These are phyloP conservation scores for Fusarium marasasianum DNA, from an alignment of 2,329 filamentous ascomycete species.

Conservation along the genomic window DNA sequence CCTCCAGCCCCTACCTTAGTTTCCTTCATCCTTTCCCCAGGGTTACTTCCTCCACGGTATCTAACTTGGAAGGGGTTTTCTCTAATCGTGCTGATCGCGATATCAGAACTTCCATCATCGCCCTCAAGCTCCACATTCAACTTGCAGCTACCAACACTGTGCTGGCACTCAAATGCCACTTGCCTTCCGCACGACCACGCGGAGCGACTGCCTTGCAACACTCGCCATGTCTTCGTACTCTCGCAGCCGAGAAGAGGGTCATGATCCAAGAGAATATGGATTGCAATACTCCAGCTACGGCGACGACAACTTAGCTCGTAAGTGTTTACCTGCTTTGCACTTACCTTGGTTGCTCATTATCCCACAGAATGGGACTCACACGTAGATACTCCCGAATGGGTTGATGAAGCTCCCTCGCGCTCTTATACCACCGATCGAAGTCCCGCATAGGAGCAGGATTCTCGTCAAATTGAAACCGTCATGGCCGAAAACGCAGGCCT, in stretches of 20 bases:
- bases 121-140: too few species aligned
- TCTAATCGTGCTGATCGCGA: neutral
- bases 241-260: neutral
- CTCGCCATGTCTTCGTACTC: neutral
- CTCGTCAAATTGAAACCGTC: rapidly evolving
- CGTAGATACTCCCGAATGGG: neutral
- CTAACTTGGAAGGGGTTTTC: neutral
- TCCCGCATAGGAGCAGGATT: neutral
- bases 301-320: neutral
- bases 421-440: neutral
- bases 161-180: neutral
- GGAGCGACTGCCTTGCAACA: neutral
- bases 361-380: neutral
- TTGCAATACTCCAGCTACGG: neutral
- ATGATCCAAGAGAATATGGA: rapidly evolving
- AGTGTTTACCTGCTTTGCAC: neutral
- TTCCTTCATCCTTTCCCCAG: rapidly evolving
- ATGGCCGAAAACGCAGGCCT: neutral
- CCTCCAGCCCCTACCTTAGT: neutral
- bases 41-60: neutral
- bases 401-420: neutral
- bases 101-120: neutral
- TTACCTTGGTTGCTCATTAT: neutral
- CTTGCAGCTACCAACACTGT: neutral
- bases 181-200: neutral